These are phyloP conservation scores for Aspergillus pseudoviridinutans DNA, from an alignment of 2,329 filamentous ascomycete genomes.

Conservation along the genomic window DNA sequence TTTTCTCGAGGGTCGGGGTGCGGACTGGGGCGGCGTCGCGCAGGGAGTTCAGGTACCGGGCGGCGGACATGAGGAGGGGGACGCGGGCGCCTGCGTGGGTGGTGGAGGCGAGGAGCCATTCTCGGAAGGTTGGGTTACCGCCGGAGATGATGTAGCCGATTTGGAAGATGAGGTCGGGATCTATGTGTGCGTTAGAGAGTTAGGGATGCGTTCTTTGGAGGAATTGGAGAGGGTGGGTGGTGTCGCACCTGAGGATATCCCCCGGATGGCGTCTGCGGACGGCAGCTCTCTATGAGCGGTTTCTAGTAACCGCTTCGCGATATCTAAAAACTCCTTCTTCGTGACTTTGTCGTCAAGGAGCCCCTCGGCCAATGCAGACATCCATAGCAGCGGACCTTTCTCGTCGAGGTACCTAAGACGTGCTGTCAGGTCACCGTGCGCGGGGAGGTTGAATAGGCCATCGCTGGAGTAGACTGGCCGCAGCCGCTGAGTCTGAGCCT, in stretches of 20 bases:
- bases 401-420: constrained; percentile 2
- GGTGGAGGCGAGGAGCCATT: constrained; percentile 21
- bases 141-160: constrained; percentile 16
- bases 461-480: not conserved
- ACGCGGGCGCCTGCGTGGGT: constrained; percentile 18
- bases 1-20: constrained; percentile 9
- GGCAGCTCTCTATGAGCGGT: constrained; percentile 7
- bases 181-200: constrained; percentile 4
- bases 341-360: constrained; percentile 2
- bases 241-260: constrained; percentile 7
- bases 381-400: not conserved
- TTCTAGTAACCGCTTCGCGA: constrained; percentile 12
- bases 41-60: constrained; percentile 4
- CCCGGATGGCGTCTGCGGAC: constrained; percentile 5
- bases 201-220: not conserved
- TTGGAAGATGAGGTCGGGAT: constrained; percentile 22
- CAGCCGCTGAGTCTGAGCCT: not conserved
- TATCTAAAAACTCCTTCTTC: constrained; percentile 13
- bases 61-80: constrained; percentile 14
- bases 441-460: not conserved
- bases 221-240: not conserved
- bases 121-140: constrained; percentile 1
- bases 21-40: constrained; percentile 1
- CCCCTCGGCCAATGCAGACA: not conserved
- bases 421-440: not conserved